Percentiles rank a stretch among this genome's conserved stretches.
phyloP scores from a whole-genome alignment of 108 stramenopile species.

The Nannochloropsis granulata region DNA sequence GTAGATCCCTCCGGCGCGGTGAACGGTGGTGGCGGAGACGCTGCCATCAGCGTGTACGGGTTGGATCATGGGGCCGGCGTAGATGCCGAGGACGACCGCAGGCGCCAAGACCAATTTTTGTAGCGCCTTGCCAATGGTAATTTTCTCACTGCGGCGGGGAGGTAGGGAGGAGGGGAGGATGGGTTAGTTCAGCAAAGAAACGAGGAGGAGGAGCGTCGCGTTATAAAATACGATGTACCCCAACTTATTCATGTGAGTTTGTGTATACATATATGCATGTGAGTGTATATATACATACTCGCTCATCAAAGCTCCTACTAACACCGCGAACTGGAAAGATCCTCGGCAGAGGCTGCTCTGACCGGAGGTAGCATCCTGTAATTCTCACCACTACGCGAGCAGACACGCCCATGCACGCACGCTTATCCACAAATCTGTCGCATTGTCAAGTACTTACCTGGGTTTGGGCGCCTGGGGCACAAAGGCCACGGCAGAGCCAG shows the following conservation, averaged over 20 bases:
- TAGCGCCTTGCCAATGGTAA: background rate
- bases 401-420: no score
- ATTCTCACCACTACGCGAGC: no score
- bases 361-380: no score
- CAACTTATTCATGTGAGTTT: no score
- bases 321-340: no score
- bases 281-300: no score
- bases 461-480: background rate
- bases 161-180: background rate
- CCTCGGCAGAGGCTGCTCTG: no score
- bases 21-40: slow-evolving; percentile 48
- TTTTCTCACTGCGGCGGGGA: background rate
- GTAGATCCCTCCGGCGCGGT: slow-evolving; percentile 52
- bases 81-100: background rate
- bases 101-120: background rate
- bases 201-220: background rate
- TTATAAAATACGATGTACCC: no score
- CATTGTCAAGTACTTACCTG: background rate
- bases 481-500: background rate
- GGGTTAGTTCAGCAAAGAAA: background rate
- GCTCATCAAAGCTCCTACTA: no score
- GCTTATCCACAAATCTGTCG: no score
- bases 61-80: background rate
- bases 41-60: slow-evolving; percentile 59
- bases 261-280: no score